Evolutionary conservation across 805 yeast species (phyloP).

Genomic region (Metschnikowia orientalis): DNA sequence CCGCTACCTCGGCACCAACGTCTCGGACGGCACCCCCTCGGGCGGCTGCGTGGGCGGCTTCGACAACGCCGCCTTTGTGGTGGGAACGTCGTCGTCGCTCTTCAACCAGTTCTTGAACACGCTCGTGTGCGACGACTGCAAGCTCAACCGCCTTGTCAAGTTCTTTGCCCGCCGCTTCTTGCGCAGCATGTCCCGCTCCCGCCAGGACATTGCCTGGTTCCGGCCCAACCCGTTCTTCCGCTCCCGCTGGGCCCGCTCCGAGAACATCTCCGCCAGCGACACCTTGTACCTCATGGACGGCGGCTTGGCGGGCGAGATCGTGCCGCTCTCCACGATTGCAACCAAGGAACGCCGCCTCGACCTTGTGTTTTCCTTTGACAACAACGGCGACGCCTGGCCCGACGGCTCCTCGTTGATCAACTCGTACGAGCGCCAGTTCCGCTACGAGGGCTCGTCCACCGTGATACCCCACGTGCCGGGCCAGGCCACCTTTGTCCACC

Average conservation of each 20-base stretch:
- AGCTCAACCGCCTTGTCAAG: conserved; percentile 24
- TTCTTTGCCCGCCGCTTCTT: conserved; percentile 24
- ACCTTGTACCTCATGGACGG: conserved; percentile 38
- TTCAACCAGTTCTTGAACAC: conserved; percentile 35
- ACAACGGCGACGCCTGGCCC: conserved; percentile 30
- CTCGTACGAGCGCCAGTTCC: conserved; percentile 35
- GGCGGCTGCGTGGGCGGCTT: conserved; percentile 30
- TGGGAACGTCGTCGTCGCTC: conserved; percentile 39
- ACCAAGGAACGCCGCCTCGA: conserved; percentile 34
- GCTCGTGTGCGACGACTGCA: conserved; percentile 32
- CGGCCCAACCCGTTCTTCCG: conserved; percentile 36
- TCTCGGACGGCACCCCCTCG: conserved; percentile 28
- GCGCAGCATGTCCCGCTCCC: conserved; percentile 20
- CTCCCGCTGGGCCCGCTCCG: conserved; percentile 27
- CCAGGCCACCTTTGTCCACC: conserved; percentile 50
- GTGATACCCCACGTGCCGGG: conserved; percentile 83
- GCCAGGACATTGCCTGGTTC: conserved; percentile 32
- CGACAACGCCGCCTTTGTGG: conserved; percentile 37
- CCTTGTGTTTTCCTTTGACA: conserved; percentile 36
- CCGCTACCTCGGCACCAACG: conserved; percentile 33
- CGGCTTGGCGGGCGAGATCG: conserved; percentile 35
- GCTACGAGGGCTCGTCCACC: conserved; percentile 48
- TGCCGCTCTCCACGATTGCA: conserved; percentile 32
- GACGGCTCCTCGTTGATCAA: conserved; percentile 29
- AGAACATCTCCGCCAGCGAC: conserved; percentile 22